Evolutionary conservation across 2,329 filamentous ascomycete species (phyloP).

Genomic region (Pseudofabraea citricarpa): DNA sequence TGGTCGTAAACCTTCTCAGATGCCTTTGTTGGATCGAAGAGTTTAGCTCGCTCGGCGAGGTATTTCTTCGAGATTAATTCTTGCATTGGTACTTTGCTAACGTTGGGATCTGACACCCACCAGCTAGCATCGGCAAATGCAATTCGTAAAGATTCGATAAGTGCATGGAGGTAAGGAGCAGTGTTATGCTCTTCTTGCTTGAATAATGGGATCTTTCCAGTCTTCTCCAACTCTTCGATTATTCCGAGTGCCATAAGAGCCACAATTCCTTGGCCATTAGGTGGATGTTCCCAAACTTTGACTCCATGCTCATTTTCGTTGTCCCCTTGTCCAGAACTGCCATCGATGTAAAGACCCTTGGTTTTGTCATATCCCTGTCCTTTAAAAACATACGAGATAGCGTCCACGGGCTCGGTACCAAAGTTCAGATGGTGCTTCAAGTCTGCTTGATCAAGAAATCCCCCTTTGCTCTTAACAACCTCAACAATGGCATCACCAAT

Average conservation of each 20-base stretch:
- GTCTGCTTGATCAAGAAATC: conserved; percentile 74
- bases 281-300: conserved; percentile 93
- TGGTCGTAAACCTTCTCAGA: conserved; percentile 57
- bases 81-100: conserved; percentile 62
- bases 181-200: conserved; percentile 72
- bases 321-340: conserved; percentile 31
- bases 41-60: conserved; percentile 61
- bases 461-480: conserved; percentile 71
- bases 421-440: conserved; percentile 68
- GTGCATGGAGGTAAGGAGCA: conserved; percentile 72
- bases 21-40: conserved; percentile 55
- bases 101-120: conserved; percentile 83
- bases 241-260: conserved; percentile 93
- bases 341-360: conserved; percentile 38
- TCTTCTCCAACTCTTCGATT: conserved; percentile 75
- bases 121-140: conserved; percentile 86
- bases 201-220: conserved; percentile 71
- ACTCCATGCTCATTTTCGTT: conserved; percentile 49
- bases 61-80: conserved; percentile 70
- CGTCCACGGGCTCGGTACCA: conserved; percentile 75
- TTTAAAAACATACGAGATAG: conserved; percentile 76
- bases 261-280: conserved; percentile 93
- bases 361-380: conserved; percentile 54
- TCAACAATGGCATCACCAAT: conserved; percentile 79
- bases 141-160: conserved; percentile 84